Evolutionary conservation across 2,329 filamentous ascomycete species (phyloP).

Genomic region (Scedosporium dehoogii): DNA sequence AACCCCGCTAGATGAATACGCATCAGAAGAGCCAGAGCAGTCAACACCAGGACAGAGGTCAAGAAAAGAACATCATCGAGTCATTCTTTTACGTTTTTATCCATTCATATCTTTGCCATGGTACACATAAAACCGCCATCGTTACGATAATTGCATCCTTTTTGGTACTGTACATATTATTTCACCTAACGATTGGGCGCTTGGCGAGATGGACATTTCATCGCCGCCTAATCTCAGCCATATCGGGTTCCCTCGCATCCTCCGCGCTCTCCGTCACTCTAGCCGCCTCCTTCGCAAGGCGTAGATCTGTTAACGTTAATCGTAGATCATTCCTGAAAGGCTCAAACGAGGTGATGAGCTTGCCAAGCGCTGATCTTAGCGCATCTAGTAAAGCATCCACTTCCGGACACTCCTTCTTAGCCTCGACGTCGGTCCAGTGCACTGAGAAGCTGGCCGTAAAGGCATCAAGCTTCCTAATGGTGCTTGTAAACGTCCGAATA

Average conservation of each 20-base stretch:
- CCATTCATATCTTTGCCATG: not conserved
- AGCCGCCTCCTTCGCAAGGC: conserved; percentile 61
- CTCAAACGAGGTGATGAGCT: conserved; percentile 62
- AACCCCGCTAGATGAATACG: not conserved
- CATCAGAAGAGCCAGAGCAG: not conserved
- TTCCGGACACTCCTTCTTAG: conserved; percentile 46
- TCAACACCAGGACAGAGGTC: too few relatives aligned
- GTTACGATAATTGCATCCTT: not conserved
- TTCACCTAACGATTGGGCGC: too few relatives aligned
- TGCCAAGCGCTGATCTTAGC: conserved; percentile 53
- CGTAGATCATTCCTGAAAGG: conserved; percentile 63
- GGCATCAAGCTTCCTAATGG: conserved; percentile 58
- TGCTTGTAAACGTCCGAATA: conserved; percentile 60
- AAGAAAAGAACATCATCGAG: too few relatives aligned
- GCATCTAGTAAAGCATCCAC: conserved; percentile 60
- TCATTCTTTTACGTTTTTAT: not conserved
- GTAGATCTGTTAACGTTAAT: conserved; percentile 60
- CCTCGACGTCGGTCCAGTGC: conserved; percentile 72
- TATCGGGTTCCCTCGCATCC: conserved; percentile 15
- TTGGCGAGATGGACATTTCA: not conserved
- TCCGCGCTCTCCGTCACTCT: conserved; percentile 15
- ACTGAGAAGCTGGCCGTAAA: conserved; percentile 50
- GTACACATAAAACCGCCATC: not conserved
- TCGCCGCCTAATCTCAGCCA: conserved; percentile 15
- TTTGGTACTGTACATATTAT: not conserved